Evolutionary conservation across 2,329 filamentous ascomycete genomes (phyloP).

Genomic region (Ceratocystis albifundus): DNA sequence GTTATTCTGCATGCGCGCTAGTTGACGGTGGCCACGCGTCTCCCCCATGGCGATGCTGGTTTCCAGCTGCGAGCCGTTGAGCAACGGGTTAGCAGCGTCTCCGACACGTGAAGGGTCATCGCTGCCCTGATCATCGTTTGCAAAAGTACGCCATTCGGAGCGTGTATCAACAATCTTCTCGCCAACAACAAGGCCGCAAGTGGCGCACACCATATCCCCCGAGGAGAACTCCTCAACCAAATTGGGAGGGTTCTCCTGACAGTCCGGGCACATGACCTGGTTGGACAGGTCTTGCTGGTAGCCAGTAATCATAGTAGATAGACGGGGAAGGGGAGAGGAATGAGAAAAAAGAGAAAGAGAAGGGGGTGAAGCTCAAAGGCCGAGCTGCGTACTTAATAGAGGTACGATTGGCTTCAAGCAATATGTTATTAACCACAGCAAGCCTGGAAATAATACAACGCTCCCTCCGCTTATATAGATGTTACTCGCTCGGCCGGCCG

Average conservation of each 20-base stretch:
- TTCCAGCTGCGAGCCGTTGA: slow-evolving; percentile 80
- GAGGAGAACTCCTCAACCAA: slow-evolving; percentile 85
- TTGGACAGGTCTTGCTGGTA: slow-evolving; percentile 82
- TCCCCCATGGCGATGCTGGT: slow-evolving; percentile 80
- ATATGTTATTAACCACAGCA: slow-evolving; percentile 2
- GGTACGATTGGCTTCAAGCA: not conserved
- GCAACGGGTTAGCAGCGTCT: slow-evolving; percentile 78
- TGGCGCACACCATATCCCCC: slow-evolving; percentile 84
- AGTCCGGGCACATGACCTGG: slow-evolving; percentile 77
- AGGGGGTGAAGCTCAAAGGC: not conserved
- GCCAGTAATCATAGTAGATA: slow-evolving; percentile 25
- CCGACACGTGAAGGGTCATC: slow-evolving; percentile 98
- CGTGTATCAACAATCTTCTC: slow-evolving; percentile 89
- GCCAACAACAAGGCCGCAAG: slow-evolving; percentile 81
- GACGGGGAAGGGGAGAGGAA: not conserved
- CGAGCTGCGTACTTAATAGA: not conserved
- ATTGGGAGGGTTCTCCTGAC: slow-evolving; percentile 82
- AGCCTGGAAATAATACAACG: not conserved
- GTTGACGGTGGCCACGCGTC: slow-evolving; percentile 56
- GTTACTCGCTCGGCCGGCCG: not conserved
- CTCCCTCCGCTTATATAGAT: not conserved
- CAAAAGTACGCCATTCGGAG: slow-evolving; percentile 97
- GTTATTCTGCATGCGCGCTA: slow-evolving; percentile 77
- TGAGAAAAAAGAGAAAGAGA: not conserved
- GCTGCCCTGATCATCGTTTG: slow-evolving; percentile 91